Evolutionary conservation across 345 rosid species (phyloP).

Genomic region (Populus nigra): DNA sequence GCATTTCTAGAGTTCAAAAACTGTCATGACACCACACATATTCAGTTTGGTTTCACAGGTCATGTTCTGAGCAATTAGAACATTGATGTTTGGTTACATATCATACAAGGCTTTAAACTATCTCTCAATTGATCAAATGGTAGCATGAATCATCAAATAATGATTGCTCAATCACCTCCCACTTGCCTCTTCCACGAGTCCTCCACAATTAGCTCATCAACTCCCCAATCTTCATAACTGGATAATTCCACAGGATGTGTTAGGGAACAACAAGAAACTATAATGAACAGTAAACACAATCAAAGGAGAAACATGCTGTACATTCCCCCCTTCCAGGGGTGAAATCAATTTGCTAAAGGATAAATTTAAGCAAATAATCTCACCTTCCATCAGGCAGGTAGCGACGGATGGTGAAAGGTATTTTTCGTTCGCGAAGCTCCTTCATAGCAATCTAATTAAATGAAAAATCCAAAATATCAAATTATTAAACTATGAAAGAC

Average conservation of each 20-base stretch:
- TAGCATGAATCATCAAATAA: neutral
- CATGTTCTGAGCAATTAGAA: neutral
- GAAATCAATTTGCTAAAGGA: too few species aligned
- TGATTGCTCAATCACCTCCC: slow-evolving; percentile 64
- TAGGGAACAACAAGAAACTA: neutral
- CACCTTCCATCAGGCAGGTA: slow-evolving; percentile 87
- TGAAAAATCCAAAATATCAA: neutral
- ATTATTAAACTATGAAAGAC: neutral
- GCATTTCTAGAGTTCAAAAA: neutral
- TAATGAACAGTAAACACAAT: neutral
- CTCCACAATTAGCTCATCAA: slow-evolving; percentile 82
- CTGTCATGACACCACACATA: neutral
- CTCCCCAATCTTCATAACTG: slow-evolving; percentile 89
- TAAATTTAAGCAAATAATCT: slow-evolving; percentile 13
- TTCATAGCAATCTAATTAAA: slow-evolving; percentile 74
- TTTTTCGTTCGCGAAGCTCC: slow-evolving; percentile 78
- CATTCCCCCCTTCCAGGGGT: neutral
- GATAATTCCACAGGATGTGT: neutral
- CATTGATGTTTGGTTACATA: neutral
- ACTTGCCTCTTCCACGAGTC: slow-evolving; percentile 97
- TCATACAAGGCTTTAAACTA: slow-evolving; percentile 1
- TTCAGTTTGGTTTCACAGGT: neutral
- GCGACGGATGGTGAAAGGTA: slow-evolving; percentile 82
- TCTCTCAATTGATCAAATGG: neutral
- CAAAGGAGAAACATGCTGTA: neutral